Percentiles rank a stretch among this genome's conserved stretches.
Evolutionary conservation across 2,329 filamentous ascomycete species (phyloP).

Genomic region (Paramyrothecium roridum): DNA sequence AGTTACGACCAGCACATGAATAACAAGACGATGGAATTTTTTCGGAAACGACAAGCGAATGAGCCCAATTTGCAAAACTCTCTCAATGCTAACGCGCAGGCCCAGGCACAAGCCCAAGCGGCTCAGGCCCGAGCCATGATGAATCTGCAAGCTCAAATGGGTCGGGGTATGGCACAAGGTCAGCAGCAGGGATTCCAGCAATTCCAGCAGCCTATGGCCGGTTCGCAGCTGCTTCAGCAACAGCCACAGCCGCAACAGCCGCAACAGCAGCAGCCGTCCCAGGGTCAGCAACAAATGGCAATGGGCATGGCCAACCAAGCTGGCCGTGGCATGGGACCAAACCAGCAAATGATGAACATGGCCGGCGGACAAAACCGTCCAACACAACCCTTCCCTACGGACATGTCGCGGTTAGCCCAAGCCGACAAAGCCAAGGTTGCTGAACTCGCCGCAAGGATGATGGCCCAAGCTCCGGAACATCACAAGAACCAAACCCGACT

Average conservation of each 20-base stretch:
- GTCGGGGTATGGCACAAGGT: slow-evolving; percentile 46
- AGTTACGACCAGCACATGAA: slow-evolving; percentile 47
- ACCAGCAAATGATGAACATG: slow-evolving; percentile 37
- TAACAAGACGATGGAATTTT: slow-evolving; percentile 44
- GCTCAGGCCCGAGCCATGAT: slow-evolving; percentile 44
- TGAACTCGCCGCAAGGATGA: slow-evolving; percentile 39
- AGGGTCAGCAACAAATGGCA: slow-evolving; percentile 25
- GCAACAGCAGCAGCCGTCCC: slow-evolving; percentile 19
- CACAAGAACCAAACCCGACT: slow-evolving; percentile 33
- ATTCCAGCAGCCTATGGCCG: slow-evolving; percentile 57
- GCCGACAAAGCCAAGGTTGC: slow-evolving; percentile 43
- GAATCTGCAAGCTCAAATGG: slow-evolving; percentile 51
- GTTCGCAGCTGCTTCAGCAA: slow-evolving; percentile 49
- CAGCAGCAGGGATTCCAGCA: slow-evolving; percentile 54
- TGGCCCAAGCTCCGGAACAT: slow-evolving; percentile 37
- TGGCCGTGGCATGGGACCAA: slow-evolving; percentile 37
- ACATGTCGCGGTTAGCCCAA: slow-evolving; percentile 35
- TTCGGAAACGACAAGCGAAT: slow-evolving; percentile 47
- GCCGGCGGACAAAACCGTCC: slow-evolving; percentile 28
- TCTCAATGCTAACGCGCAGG: slow-evolving; percentile 42
- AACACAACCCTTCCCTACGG: slow-evolving; percentile 21
- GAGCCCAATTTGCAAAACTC: slow-evolving; percentile 46
- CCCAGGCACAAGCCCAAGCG: slow-evolving; percentile 33
- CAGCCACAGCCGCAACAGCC: slow-evolving; percentile 22
- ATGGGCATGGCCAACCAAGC: slow-evolving; percentile 36